Evolutionary conservation across 768 basidiomycete genomes (phyloP), one percentile per base, ranked within the genome.

Genomic region (Podaxis pistillaris): DNA sequence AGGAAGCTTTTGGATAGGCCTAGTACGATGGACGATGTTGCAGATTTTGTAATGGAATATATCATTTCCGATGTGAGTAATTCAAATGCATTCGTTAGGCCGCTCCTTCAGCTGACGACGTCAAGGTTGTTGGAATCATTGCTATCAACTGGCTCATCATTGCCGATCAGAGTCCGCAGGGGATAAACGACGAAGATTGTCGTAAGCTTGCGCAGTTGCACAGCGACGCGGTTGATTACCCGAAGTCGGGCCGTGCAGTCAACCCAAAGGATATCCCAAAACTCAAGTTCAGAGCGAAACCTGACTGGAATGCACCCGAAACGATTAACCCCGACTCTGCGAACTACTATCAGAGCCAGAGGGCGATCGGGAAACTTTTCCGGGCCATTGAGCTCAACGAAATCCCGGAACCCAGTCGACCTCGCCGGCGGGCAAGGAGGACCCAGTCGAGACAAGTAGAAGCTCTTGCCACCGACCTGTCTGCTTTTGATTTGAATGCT

Each of bases 271-370:
- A 44, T 15, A 79, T 88, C 30, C 85, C 88, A 2, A 80, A 70
- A 66, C 71, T 78, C n/a, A 74, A 75, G 19, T 68, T 66, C 51
- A 58, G 59, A 1, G 28, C 41, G 62, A 81, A 72, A 65, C 88
- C 88, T 8, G 88, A 90, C 69, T 89, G 88, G 87, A 77, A 80
- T 68, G 87, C 86, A 1, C 86, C 85, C 17, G 88, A 90, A 71
- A 86, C 81, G 0, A 69, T 80, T 17, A 72, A 74, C 15, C 69
- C 66, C 2, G 67, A 76, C 56, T 68, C 73, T 17, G 68, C 46
- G 0, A 71, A 74, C 36, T 86, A 78, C 70, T 91, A 91, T 66
- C 40, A 65, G 52, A 90, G 88, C 67, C 9, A 68, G 1, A 71
- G 77, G 26, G 85, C 85, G 0, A 84, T 91, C 44, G 90, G 90